Evolutionary conservation across 768 basidiomycete species (phyloP).

Genomic region (Hygrophoropsis aurantiaca): DNA sequence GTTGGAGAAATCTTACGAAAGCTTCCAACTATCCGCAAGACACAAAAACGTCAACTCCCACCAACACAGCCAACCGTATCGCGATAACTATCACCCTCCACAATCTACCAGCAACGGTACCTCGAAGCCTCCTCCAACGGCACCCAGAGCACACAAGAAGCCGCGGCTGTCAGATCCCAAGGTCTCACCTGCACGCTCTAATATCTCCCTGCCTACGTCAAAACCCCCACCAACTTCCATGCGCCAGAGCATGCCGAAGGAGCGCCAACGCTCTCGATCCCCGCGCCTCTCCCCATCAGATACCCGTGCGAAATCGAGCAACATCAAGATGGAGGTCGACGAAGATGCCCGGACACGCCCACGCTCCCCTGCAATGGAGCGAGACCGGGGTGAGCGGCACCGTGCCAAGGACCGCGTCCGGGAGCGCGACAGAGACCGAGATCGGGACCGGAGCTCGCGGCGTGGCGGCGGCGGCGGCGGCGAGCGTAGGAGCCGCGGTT

Average conservation of each 20-base stretch:
- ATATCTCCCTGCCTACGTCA: constrained; percentile 24
- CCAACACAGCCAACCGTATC: constrained; percentile 44
- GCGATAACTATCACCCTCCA: constrained; percentile 41
- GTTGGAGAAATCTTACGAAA: constrained; percentile 73
- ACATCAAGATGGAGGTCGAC: constrained; percentile 55
- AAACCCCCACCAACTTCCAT: constrained; percentile 12
- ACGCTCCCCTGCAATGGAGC: constrained; percentile 40
- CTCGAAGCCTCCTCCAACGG: constrained; percentile 67
- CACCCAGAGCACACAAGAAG: constrained; percentile 79
- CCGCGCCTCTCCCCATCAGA: constrained; percentile 28
- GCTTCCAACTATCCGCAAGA: constrained; percentile 47
- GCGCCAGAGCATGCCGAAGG: constrained; percentile 8
- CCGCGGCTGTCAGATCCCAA: constrained; percentile 63
- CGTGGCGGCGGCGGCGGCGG: constrained; percentile 37
- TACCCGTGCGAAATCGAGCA: constrained; percentile 20
- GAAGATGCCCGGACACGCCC: constrained; percentile 47
- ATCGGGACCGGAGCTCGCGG: constrained; percentile 39
- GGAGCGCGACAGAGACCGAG: constrained; percentile 31
- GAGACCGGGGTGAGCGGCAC: constrained; percentile 38
- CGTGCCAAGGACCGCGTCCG: constrained; percentile 36
- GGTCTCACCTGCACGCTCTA: constrained; percentile 33
- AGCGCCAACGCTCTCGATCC: constrained; percentile 26
- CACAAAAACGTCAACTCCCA: constrained; percentile 39
- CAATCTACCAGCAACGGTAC: constrained; percentile 31
- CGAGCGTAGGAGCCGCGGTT: constrained; percentile 35